Evolutionary conservation across 805 yeast species (phyloP), one percentile per base, ranked within the genome.

Genomic region (Pichia eremophila): DNA sequence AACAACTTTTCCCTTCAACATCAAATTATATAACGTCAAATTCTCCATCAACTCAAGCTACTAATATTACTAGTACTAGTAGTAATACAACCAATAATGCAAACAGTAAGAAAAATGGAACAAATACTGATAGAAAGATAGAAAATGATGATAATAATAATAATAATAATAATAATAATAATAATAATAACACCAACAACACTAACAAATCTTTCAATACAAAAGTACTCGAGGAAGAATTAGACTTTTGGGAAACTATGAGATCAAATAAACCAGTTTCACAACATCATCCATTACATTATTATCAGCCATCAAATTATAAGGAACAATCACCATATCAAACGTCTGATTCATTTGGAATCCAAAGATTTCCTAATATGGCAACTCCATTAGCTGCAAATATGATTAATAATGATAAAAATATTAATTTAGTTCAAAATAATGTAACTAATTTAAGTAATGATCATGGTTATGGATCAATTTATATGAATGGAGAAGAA

Each of bases 211-310:
- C 42, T 25, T 51, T 57, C 51, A n/a, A 55, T 19, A 47, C 56
- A n/a, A 79, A 72, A 36, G 81, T 75, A 12, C 62, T 72, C 5
- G 86, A 79, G 39, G 87, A 79, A 49, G 87, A 77, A 22, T 54
- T 76, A 34, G 88, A 81, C 59, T 83, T 81, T 58, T 82, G 86
- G 84, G 89, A 82, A 52, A 77, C 79, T 3, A 71, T 83, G 74
- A 69, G 83, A 43, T 71, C 79, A 17, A 48, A 46, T 17, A 58
- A 56, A 43, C 80, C 81, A 0, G 79, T 74, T 2, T 73, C 79
- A 1, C 77, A 72, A 47, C 81, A 76, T 51, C 81, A 75, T 54
- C 81, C 80, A 0, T 59, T 74, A 41, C 79, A 76, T 51, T 65
- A 66, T 47, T 53, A 61, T 44, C 61, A 59, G 34, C 58, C 65